Percentiles rank a stretch among this genome's conserved stretches.
These are phyloP conservation scores for Zalerion maritima DNA, from an alignment of 495 filamentous ascomycete species.

Conservation along the genomic window DNA sequence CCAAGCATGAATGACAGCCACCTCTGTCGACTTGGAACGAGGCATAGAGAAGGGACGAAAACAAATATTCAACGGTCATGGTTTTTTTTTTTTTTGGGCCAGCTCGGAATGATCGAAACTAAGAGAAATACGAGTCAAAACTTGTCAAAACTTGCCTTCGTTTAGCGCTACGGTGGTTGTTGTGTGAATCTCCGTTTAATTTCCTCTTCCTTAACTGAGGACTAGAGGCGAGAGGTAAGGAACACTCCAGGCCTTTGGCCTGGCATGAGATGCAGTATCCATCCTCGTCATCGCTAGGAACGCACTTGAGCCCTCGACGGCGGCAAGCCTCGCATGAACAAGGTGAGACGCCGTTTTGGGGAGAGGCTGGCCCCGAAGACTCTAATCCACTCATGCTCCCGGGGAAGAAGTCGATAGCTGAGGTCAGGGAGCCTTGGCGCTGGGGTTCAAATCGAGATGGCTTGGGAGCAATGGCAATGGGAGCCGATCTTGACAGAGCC, in stretches of 20 bases:
- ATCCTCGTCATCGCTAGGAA: slow-evolving; percentile 60
- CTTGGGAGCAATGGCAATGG: slow-evolving; percentile 43
- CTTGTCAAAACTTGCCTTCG: slow-evolving; percentile 37
- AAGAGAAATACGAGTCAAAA: slow-evolving; percentile 11
- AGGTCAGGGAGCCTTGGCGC: slow-evolving; percentile 23
- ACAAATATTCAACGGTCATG: slow-evolving; percentile 13
- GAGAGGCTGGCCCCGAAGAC: slow-evolving; percentile 34
- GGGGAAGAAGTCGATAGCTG: slow-evolving; percentile 21
- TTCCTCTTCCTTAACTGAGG: slow-evolving; percentile 61
- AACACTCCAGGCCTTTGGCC: slow-evolving; percentile 46
- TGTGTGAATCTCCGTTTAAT: slow-evolving; percentile 42
- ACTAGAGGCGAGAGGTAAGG: slow-evolving; percentile 50
- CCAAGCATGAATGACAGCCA: slow-evolving; percentile 2
- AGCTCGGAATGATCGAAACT: slow-evolving; percentile 11
- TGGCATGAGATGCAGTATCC: slow-evolving; percentile 50
- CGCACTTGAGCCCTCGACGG: slow-evolving; percentile 74
- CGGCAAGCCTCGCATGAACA: slow-evolving; percentile 51
- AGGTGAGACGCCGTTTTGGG: slow-evolving; percentile 21
- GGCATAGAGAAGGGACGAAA: slow-evolving; percentile 10
- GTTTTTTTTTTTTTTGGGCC: too few relatives aligned
- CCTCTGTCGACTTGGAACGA: slow-evolving; percentile 1
- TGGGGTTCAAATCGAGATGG: slow-evolving; percentile 28
- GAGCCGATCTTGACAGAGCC: slow-evolving; percentile 36
- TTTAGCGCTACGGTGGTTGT: slow-evolving; percentile 40
- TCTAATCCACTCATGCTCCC: slow-evolving; percentile 32